These are phyloP conservation scores for Cutaneotrichosporon daszewskae DNA, from an alignment of 1,284 basidiomycete genomes.

Conservation along the genomic window DNA sequence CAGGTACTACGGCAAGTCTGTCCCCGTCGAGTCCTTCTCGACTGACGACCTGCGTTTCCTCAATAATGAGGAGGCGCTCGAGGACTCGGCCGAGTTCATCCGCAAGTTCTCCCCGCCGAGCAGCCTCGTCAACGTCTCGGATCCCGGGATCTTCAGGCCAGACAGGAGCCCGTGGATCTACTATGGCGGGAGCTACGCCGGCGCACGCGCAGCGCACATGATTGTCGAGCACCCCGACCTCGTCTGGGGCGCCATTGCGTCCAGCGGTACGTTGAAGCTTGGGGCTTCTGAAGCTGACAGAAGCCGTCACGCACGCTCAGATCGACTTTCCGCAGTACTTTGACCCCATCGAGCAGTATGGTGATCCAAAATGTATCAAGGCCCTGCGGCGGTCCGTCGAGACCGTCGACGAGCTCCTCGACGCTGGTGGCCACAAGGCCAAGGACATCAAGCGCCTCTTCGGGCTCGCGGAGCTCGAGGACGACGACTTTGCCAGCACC, in stretches of 20 bases:
- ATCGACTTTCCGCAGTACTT: constrained; percentile 60
- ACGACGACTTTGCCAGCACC: constrained; percentile 72
- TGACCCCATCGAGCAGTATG: constrained; percentile 74
- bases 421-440: constrained; percentile 52
- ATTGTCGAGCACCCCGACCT: constrained; percentile 65
- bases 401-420: constrained; percentile 58
- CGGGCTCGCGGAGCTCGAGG: constrained; percentile 60
- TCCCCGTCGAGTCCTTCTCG: constrained; percentile 61
- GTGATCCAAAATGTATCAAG: constrained; percentile 63
- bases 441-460: constrained; percentile 63
- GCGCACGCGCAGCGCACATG: constrained; percentile 91
- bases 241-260: constrained; percentile 86
- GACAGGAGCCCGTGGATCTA: constrained; percentile 77
- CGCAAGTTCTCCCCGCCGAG: constrained; percentile 62
- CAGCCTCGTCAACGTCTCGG: constrained; percentile 59
- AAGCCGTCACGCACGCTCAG: constrained; percentile 52
- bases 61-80: constrained; percentile 79
- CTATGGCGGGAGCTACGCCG: constrained; percentile 78
- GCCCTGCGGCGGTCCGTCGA: constrained; percentile 63
- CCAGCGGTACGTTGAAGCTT: constrained; percentile 56
- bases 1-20: constrained; percentile 69
- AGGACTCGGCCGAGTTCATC: constrained; percentile 91
- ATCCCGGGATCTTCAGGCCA: too few species aligned
- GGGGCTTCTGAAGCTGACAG: background rate
- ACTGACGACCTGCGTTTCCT: constrained; percentile 78